Base-by-base conservation (phyloP, 2,329 filamentous ascomycete genomes). In the Bimuria novae-zelandiae region DNA sequence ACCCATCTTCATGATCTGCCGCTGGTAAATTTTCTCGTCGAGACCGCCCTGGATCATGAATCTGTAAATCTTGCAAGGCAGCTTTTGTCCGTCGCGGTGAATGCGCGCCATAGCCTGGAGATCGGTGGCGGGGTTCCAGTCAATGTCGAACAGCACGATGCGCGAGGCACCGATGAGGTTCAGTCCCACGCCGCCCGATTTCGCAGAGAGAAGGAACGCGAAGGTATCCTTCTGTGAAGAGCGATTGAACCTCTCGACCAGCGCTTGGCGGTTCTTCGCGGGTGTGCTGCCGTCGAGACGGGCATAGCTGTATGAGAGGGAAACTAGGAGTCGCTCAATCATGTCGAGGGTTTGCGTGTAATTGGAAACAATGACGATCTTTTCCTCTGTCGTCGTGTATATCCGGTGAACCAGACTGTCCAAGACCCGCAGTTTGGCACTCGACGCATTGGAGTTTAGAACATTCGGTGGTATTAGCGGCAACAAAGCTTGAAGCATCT, bases 61-160 rank as follows among this genome's bases (percentile, higher is more conserved):
- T 5, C 88, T 79, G 63, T 90, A 90, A 53, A 90, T 89, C 50
- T 83, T 84, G 56, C 87, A 88, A 3, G 82, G 83, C 10, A 79
- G 75, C 67, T 86, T 88, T 67, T 90, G 88, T 0, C 88, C 88
- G 61, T 89, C 86, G 43, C 88, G 82, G 66, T 90, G 87, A 41
- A 90, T 87, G 12, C 88, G 84, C 11, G 87, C 88, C 86, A 90
- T 89, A 7, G 88, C 87, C 68, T 90, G 88, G 17, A 88, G 75
- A 62, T 90, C 88, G 0, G 85, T 88, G 0, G 86, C 85, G 1
- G 88, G 88, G 62, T 90, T 90, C 88, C 88, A 90, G 71, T 90
- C 88, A 7, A 88, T 82, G 61, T 90, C 88, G 61, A 89, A 90
- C 1, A 90, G 81, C 4, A 90, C 76, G 2, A 90, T 80, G 19